Conservation (phyloP, 768 basidiomycete species). For the Tylopilus cervinicoccineus region DNA sequence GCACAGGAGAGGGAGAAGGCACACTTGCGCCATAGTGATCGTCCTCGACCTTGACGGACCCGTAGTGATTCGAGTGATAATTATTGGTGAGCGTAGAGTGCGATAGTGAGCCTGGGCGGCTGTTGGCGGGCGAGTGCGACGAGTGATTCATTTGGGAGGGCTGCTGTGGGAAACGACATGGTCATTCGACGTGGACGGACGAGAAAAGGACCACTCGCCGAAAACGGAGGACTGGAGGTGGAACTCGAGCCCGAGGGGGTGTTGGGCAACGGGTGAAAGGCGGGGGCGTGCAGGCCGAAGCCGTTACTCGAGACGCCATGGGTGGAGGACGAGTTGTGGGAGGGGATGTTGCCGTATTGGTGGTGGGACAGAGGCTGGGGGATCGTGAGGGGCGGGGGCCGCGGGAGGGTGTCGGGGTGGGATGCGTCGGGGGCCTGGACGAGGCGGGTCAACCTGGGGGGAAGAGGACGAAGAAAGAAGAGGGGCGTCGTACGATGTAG, state of each 20-base stretch:
- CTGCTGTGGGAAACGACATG: conserved; percentile 43
- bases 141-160: conserved; percentile 65
- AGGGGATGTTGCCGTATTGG: conserved; percentile 42
- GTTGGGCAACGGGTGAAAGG: conserved; percentile 61
- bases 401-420: conserved; percentile 31
- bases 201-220: conserved; percentile 70
- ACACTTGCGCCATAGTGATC: conserved; percentile 51
- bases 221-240: conserved; percentile 78
- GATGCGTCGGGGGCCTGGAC: conserved; percentile 46
- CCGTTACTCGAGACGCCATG: conserved; percentile 34
- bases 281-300: conserved; percentile 50
- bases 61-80: conserved; percentile 47
- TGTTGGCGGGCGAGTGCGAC: conserved; percentile 46
- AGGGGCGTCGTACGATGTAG: conserved; percentile 49
- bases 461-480: not conserved
- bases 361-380: conserved; percentile 50
- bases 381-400: conserved; percentile 59
- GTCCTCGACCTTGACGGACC: conserved; percentile 64
- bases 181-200: conserved; percentile 46
- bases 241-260: conserved; percentile 71
- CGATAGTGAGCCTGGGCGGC: conserved; percentile 41
- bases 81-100: conserved; percentile 38
- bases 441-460: not conserved
- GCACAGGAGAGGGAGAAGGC: conserved; percentile 1
- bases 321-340: conserved; percentile 39